These are phyloP conservation scores for Kondoa subrosea DNA, from an alignment of 768 basidiomycete genomes.

Conservation along the genomic window DNA sequence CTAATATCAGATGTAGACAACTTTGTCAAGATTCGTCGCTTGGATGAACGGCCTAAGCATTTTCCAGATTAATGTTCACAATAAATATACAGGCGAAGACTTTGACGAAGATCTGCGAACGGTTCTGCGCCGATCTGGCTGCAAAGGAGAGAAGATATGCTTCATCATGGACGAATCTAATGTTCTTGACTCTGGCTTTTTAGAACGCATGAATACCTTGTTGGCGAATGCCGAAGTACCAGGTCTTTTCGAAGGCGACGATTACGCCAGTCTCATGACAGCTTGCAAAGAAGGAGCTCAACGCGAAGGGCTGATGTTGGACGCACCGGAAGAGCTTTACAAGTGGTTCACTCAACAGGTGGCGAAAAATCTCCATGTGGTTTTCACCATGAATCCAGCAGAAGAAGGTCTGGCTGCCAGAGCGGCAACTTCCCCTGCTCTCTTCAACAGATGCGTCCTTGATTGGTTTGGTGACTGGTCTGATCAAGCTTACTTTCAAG, in stretches of 20 bases:
- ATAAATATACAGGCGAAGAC: constrained; percentile 95
- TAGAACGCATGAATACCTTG: constrained; percentile 99
- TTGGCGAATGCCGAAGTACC: constrained; percentile 99
- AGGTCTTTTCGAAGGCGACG: constrained; percentile 99
- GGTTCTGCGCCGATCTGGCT: constrained; percentile 84
- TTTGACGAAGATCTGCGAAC: constrained; percentile 94
- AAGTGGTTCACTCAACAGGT: constrained; percentile 98
- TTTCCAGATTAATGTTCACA: constrained; percentile 99
- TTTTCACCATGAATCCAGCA: constrained; percentile 98
- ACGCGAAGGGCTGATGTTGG: constrained; percentile 91
- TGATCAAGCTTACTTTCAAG: constrained; percentile 94
- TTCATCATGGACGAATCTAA: constrained; percentile 99
- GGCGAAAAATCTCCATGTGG: constrained; percentile 91
- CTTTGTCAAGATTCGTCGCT: constrained; percentile 89
- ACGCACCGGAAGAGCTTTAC: constrained; percentile 93
- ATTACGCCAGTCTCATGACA: constrained; percentile 93
- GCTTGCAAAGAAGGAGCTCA: constrained; percentile 99
- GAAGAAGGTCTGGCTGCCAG: constrained; percentile 87
- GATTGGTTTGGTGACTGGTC: constrained; percentile 99
- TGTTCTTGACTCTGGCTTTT: constrained; percentile 93
- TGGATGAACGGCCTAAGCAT: constrained; percentile 99
- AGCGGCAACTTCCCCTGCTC: constrained; percentile 89
- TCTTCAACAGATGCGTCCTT: constrained; percentile 96
- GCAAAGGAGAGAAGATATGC: constrained; percentile 97
- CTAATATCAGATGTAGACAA: constrained; percentile 47